Percentiles rank a stretch among this genome's conserved stretches.
Evolutionary conservation across 129 eudicot genomes (phyloP).

Genomic region (Pittosporum tobira): DNA sequence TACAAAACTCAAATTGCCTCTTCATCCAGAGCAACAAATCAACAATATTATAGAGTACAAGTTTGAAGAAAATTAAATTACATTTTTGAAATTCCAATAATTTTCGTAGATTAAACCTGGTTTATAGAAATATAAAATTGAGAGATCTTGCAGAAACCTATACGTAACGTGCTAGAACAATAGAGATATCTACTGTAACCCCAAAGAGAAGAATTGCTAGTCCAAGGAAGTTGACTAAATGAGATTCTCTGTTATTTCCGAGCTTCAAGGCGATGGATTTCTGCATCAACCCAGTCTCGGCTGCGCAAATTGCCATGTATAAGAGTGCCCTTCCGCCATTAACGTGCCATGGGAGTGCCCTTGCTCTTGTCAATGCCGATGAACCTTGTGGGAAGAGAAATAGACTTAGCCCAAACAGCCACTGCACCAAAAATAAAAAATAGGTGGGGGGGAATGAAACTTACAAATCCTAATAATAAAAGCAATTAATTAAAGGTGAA

Average conservation of each 20-base stretch:
- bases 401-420: constrained; percentile 58
- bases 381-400: constrained; percentile 42
- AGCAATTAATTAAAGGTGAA: background rate
- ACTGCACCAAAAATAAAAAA: too few species aligned
- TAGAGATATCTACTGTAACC: constrained; percentile 68
- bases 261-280: constrained; percentile 40
- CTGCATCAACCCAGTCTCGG: constrained; percentile 80
- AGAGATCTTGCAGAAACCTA: too few species aligned
- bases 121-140: too few species aligned
- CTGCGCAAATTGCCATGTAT: constrained; percentile 80
- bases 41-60: background rate
- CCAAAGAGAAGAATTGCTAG: constrained; percentile 76
- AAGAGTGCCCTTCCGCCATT: constrained; percentile 53
- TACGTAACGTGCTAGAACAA: constrained; percentile 49
- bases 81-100: background rate
- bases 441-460: background rate
- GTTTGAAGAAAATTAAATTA: background rate
- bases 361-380: constrained; percentile 23
- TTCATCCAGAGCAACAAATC: background rate
- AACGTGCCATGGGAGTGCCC: constrained; percentile 60
- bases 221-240: constrained; percentile 60
- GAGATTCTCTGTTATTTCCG: constrained; percentile 33
- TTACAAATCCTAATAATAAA: background rate
- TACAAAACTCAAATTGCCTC: background rate
- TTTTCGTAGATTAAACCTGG: too few species aligned